Percentiles rank a stretch among this genome's conserved stretches.
These are phyloP conservation scores for Pythium dissotocum DNA, from an alignment of 352 stramenopile genomes.

Conservation along the genomic window DNA sequence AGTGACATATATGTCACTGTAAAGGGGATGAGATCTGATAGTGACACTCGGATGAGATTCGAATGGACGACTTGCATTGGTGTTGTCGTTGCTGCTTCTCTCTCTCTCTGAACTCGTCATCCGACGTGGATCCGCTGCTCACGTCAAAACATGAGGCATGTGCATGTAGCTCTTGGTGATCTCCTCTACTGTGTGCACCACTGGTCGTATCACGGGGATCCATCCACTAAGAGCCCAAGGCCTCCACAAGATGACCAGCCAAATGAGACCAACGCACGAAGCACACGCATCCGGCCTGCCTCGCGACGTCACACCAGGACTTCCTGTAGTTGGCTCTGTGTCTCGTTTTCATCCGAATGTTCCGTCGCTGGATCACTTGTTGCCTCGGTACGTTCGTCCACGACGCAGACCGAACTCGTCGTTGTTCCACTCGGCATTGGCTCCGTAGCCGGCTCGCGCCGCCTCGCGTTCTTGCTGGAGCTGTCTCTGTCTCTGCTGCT, in stretches of 20 bases:
- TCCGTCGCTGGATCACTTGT: conserved; percentile 40
- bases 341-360: background rate
- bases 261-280: background rate
- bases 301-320: background rate
- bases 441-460: conserved; percentile 54
- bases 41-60: conserved; percentile 1
- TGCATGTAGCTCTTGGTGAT: background rate
- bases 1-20: conserved; percentile 8
- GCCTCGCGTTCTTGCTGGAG: conserved; percentile 30
- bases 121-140: background rate
- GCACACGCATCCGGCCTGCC: background rate
- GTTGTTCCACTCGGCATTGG: conserved; percentile 82
- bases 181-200: background rate
- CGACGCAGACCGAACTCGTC: conserved; percentile 78
- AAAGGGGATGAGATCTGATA: background rate
- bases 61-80: conserved; percentile 7
- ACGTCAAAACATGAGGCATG: background rate
- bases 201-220: background rate
- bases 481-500: conserved; percentile 26
- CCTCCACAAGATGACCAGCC: background rate
- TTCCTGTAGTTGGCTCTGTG: background rate
- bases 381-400: conserved; percentile 62
- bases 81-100: background rate
- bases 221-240: background rate
- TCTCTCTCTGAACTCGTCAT: background rate